phyloP scores from a whole-genome alignment of 163 green algal genomes.

The Prototheca cutis region DNA sequence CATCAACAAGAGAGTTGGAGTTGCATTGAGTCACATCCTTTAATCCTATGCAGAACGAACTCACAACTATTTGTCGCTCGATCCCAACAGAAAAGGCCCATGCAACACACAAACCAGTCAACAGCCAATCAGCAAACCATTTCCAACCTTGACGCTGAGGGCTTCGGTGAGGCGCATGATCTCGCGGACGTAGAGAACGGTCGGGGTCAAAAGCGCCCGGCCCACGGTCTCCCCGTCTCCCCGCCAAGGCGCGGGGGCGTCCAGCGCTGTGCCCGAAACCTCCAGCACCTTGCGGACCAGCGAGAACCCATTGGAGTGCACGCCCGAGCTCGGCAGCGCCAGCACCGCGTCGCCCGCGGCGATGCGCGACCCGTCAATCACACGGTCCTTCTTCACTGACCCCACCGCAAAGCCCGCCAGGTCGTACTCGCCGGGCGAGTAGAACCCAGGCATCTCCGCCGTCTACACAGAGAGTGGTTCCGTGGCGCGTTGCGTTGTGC shows the following conservation, averaged over 20 bases:
- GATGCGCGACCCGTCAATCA: conserved; percentile 82
- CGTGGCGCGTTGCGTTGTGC: not conserved
- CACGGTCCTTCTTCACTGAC: conserved; percentile 77
- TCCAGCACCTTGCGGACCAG: conserved; percentile 81
- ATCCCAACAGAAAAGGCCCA: too few relatives aligned
- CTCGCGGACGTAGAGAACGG: conserved; percentile 78
- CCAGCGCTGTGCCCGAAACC: conserved; percentile 44
- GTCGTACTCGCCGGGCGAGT: conserved; percentile 91
- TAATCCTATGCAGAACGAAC: too few relatives aligned
- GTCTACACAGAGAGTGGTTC: conserved; percentile 45
- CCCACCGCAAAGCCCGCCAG: conserved; percentile 96
- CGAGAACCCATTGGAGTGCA: conserved; percentile 97
- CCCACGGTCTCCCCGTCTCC: conserved; percentile 43
- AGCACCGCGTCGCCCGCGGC: conserved; percentile 76
- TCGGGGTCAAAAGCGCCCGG: conserved; percentile 73
- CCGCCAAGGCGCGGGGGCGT: conserved; percentile 53
- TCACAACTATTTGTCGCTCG: too few relatives aligned
- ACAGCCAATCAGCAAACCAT: too few relatives aligned
- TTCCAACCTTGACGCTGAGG: conserved; percentile 40
- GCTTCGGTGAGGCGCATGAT: conserved; percentile 33
- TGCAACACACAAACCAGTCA: too few relatives aligned
- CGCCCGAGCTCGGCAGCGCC: conserved; percentile 66
- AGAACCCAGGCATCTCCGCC: conserved; percentile 98
- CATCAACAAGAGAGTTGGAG: too few relatives aligned
- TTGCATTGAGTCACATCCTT: too few relatives aligned